A percentile compares a stretch with the other conserved stretches of the same genome.
phyloP scores from a whole-genome alignment of 495 filamentous ascomycete species.

The Aspergillus taichungensis region DNA sequence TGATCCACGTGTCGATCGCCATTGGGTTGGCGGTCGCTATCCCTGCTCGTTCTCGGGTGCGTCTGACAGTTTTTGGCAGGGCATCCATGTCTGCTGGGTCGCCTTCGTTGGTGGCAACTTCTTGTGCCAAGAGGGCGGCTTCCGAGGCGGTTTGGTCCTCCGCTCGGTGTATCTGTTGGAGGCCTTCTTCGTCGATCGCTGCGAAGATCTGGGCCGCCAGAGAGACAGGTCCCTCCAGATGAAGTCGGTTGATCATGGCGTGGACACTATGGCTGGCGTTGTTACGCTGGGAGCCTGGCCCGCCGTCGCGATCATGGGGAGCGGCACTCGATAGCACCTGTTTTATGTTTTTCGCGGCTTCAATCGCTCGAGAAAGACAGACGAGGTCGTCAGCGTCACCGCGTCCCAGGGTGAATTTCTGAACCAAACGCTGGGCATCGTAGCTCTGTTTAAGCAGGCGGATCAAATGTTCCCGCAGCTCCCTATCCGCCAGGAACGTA shows the following conservation, averaged over 20 bases:
- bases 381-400: conserved; percentile 94
- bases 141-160: conserved; percentile 63
- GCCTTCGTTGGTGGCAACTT: conserved; percentile 54
- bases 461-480: conserved; percentile 58
- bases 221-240: conserved; percentile 55
- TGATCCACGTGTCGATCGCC: conserved; percentile 67
- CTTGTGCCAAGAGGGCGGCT: conserved; percentile 58
- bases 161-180: conserved; percentile 66
- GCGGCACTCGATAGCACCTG: conserved; percentile 25
- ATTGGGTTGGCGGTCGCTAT: conserved; percentile 21
- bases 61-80: conserved; percentile 36
- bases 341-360: conserved; percentile 63
- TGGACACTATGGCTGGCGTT: conserved; percentile 30
- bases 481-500: conserved; percentile 51
- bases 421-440: conserved; percentile 82
- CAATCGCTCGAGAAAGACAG: conserved; percentile 69
- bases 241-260: conserved; percentile 50
- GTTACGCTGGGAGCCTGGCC: background rate
- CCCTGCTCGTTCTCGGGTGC: conserved; percentile 16
- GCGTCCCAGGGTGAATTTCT: conserved; percentile 83
- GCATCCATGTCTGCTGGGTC: conserved; percentile 34
- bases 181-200: conserved; percentile 88
- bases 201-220: conserved; percentile 63
- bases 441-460: conserved; percentile 64
- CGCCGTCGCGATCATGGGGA: background rate